Percentiles rank a stretch among this genome's conserved stretches.
Conservation (phyloP, 148 eudicot species). For the Rhododendron henanense region DNA sequence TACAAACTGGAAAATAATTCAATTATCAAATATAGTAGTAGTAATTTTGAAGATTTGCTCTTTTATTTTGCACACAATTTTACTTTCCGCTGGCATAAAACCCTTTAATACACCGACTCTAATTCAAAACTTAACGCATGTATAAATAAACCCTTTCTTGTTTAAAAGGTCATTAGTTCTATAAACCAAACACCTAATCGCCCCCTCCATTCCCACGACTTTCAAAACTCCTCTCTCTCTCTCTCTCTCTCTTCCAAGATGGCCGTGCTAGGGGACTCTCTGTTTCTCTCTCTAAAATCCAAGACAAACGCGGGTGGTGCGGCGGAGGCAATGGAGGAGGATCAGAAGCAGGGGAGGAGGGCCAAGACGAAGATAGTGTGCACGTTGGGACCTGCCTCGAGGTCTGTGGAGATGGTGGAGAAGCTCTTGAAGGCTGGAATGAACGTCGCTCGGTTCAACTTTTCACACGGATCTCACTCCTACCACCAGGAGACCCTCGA, state of each 20-base stretch:
- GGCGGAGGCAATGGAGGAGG: neutral
- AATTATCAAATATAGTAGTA: no score
- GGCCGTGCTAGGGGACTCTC: neutral
- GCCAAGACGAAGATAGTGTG: constrained; percentile 24
- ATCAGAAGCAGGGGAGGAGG: constrained; percentile 2
- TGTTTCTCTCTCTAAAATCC: neutral
- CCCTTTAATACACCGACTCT: neutral
- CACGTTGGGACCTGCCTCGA: constrained; percentile 18
- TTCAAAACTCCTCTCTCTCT: neutral
- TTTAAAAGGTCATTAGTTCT: neutral
- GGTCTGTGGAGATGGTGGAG: constrained; percentile 24
- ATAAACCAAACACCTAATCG: neutral
- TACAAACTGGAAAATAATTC: no score
- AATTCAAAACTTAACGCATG: neutral
- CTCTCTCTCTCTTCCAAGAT: neutral
- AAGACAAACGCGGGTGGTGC: neutral
- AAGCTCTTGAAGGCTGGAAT: constrained; percentile 14
- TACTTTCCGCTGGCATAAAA: no score
- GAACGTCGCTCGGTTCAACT: constrained; percentile 21
- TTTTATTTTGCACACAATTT: no score
- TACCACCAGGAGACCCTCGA: constrained; percentile 21
- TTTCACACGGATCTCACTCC: constrained; percentile 16
- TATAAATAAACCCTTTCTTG: neutral
- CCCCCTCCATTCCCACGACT: neutral
- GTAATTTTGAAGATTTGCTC: no score